Evolutionary conservation across 768 basidiomycete species (phyloP), one percentile per base, ranked within the genome.

Genomic region (Aureoboletus auriporus): DNA sequence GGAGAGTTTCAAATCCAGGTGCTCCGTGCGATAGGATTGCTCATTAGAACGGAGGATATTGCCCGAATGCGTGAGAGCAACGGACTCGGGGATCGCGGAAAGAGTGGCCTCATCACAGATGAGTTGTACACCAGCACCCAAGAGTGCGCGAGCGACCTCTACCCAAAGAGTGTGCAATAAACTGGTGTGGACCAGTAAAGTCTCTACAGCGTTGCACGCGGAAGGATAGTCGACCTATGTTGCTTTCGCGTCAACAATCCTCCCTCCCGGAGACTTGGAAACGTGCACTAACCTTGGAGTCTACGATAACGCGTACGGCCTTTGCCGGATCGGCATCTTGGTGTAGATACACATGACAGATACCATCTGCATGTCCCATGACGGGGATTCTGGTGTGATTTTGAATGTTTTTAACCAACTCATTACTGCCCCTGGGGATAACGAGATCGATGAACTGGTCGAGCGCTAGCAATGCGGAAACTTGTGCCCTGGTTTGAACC

Each of bases 351-450:
- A 96, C 82, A 16, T 83, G 80, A 66, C 96, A 99, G 8, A 98
- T 71, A 2, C 96, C 96, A 67, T 99, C 96, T 7, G 96, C 94
- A 62, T 99, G 96, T 1, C 96, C 96, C 93, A 99, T 97, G 38
- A 99, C 96, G 2, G 96, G 87, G 51, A 99, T 98, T 50, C 87
- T 77, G 0, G 95, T 96, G 54, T 74, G 81, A 49, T 88, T 86
- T 65, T 98, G 92, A 50, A 99, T 96, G 65, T 74, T 87, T 57
- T 72, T 76, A 26, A 98, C 96, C 11, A 99, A 82, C 53, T 77
- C 79, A 57, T 95, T 95, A 61, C 94, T 93, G 6, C 96, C 96
- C 46, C 96, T 76, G 1, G 96, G 96, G 64, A 98, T 97, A 45
- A 98, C 94, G 17, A 99, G 76, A 68, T 98, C 94, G 61, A 99